Conservation (phyloP, 78 protist species). For the Dictyostelium citrinum region DNA sequence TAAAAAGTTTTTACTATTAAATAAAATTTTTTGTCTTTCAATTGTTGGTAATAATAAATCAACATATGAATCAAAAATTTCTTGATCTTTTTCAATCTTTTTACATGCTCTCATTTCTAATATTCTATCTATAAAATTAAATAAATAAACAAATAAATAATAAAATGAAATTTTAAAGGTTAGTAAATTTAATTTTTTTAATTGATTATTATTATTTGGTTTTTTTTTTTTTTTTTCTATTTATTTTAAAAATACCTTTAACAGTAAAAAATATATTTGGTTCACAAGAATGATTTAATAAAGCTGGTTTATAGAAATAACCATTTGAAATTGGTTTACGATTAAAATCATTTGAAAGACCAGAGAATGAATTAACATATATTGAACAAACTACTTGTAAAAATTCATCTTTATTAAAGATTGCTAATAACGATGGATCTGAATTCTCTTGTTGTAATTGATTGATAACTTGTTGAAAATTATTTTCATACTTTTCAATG, state of each 20-base stretch:
- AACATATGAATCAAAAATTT: constrained; percentile 42
- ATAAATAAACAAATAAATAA: not conserved
- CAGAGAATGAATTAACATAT: constrained; percentile 32
- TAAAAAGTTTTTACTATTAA: constrained; percentile 29
- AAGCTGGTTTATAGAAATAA: constrained; percentile 56
- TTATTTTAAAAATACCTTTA: not conserved
- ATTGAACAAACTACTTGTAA: constrained; percentile 11
- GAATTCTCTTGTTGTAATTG: not conserved
- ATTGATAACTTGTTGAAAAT: not conserved
- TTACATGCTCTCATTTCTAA: constrained; percentile 32
- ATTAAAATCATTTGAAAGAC: constrained; percentile 3
- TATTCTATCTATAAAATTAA: not conserved
- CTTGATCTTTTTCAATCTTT: not conserved
- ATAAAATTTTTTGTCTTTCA: constrained; percentile 37
- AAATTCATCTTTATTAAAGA: not conserved
- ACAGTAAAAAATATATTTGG: constrained; percentile 58
- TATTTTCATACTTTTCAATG: not conserved
- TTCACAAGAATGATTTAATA: constrained; percentile 59
- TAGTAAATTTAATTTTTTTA: not conserved
- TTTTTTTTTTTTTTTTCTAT: not conserved
- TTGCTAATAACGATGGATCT: not conserved
- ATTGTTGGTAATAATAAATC: constrained; percentile 57
- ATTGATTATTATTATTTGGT: too few relatives aligned
- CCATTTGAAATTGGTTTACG: constrained; percentile 48
- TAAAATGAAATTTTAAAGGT: not conserved